A percentile compares a stretch with the other conserved stretches of the same genome.
phyloP scores from a whole-genome alignment of 169 alveolate genomes.

The Cryptosporidium canis region DNA sequence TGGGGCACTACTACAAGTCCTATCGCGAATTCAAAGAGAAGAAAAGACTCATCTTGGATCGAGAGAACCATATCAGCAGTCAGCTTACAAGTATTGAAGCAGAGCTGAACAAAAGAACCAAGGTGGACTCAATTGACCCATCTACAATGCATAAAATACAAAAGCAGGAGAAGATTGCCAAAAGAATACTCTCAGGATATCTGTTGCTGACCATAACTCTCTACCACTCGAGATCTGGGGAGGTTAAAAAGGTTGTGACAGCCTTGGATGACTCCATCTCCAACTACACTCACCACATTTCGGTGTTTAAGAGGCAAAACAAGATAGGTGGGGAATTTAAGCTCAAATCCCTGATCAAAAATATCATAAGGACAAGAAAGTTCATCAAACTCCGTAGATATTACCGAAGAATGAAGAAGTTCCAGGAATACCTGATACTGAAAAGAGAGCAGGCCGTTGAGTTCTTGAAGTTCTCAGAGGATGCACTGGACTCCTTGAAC shows the following conservation, averaged over 20 bases:
- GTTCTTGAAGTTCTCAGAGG: conserved; percentile 26
- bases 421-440: conserved; percentile 1
- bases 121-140: not conserved
- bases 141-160: conserved; percentile 16
- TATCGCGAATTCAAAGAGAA: conserved; percentile 14
- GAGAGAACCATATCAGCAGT: not conserved
- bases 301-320: conserved; percentile 17
- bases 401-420: conserved; percentile 47
- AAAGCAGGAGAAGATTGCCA: conserved; percentile 36
- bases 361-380: not conserved
- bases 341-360: conserved; percentile 3
- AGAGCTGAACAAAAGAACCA: not conserved
- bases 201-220: not conserved
- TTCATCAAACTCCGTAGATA: conserved; percentile 2
- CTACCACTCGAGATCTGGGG: conserved; percentile 16
- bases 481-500: not conserved
- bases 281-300: not conserved
- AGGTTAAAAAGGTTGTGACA: not conserved
- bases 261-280: conserved; percentile 36
- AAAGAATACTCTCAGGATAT: conserved; percentile 22
- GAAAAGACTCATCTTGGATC: not conserved
- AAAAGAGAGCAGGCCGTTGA: conserved; percentile 11
- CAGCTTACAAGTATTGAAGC: not conserved
- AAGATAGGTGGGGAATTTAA: not conserved
- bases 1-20: conserved; percentile 4